These are phyloP conservation scores for Phytophthora multivora DNA, from an alignment of 352 stramenopile species.

Conservation along the genomic window DNA sequence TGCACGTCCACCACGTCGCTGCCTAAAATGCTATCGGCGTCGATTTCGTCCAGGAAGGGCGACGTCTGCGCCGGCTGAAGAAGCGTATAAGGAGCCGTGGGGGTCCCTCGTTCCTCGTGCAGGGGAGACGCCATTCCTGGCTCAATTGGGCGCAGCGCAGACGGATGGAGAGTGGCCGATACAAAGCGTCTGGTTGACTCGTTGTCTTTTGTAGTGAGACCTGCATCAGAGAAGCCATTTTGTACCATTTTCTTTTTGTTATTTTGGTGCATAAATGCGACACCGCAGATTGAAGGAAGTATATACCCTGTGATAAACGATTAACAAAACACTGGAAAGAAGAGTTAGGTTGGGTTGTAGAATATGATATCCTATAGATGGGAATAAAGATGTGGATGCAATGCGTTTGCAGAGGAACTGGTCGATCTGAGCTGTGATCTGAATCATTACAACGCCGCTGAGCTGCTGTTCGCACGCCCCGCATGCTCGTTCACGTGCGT, in stretches of 20 bases:
- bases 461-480: slow-evolving; percentile 5
- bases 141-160: background rate
- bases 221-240: slow-evolving; percentile 6
- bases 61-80: slow-evolving; percentile 15
- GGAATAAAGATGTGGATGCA: background rate
- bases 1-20: slow-evolving; percentile 37
- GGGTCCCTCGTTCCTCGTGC: slow-evolving; percentile 22
- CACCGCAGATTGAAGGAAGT: background rate
- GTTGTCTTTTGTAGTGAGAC: slow-evolving; percentile 17
- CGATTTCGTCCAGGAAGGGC: slow-evolving; percentile 19
- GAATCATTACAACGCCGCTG: background rate
- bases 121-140: slow-evolving; percentile 3
- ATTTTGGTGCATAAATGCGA: slow-evolving; percentile 23
- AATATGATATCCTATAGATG: background rate
- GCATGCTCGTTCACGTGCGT: background rate
- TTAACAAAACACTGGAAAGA: background rate
- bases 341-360: background rate
- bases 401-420: background rate
- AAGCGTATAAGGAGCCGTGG: slow-evolving; percentile 31
- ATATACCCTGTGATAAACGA: slow-evolving; percentile 8
- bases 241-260: background rate
- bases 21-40: slow-evolving; percentile 34
- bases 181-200: slow-evolving; percentile 7
- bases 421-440: slow-evolving; percentile 1
- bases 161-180: background rate